Percentiles rank a stretch among this genome's conserved stretches.
Evolutionary conservation across 768 basidiomycete genomes (phyloP).

Genomic region (Gelatoporia subvermispora): DNA sequence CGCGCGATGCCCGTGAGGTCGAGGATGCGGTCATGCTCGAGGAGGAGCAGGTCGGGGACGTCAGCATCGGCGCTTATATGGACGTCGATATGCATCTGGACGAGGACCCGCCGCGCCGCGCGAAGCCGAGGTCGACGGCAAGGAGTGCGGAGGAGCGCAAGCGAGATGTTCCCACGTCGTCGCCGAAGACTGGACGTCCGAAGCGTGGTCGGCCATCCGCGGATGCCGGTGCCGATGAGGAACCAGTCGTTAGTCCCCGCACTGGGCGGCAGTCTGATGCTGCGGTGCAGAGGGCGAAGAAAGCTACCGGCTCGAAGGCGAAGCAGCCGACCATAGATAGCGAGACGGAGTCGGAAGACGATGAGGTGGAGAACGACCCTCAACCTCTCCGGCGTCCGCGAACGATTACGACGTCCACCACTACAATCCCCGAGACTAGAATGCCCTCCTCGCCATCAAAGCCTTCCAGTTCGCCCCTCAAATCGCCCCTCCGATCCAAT

Average conservation of each 20-base stretch:
- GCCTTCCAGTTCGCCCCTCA: too few relatives aligned
- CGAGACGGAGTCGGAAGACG: neutral
- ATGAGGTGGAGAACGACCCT: slow-evolving; percentile 1
- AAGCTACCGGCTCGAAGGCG: too few relatives aligned
- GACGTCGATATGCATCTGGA: slow-evolving; percentile 16
- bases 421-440: neutral
- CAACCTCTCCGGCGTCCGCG: too few relatives aligned
- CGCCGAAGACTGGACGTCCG: too few relatives aligned
- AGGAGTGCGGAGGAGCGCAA: neutral
- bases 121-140: neutral
- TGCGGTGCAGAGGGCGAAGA: too few relatives aligned
- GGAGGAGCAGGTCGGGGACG: slow-evolving; percentile 13
- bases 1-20: slow-evolving; percentile 22
- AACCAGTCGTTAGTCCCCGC: too few relatives aligned
- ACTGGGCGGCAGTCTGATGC: neutral
- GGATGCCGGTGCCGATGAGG: neutral
- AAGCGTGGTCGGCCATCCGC: neutral
- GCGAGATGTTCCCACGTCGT: too few relatives aligned
- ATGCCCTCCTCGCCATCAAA: neutral
- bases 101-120: slow-evolving; percentile 9
- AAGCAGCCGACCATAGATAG: neutral
- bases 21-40: slow-evolving; percentile 18
- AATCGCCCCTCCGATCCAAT: neutral
- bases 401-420: neutral
- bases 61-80: slow-evolving; percentile 4